Evolutionary conservation across 306 rosid genomes (phyloP).

Genomic region (Cicer chorassanicum): DNA sequence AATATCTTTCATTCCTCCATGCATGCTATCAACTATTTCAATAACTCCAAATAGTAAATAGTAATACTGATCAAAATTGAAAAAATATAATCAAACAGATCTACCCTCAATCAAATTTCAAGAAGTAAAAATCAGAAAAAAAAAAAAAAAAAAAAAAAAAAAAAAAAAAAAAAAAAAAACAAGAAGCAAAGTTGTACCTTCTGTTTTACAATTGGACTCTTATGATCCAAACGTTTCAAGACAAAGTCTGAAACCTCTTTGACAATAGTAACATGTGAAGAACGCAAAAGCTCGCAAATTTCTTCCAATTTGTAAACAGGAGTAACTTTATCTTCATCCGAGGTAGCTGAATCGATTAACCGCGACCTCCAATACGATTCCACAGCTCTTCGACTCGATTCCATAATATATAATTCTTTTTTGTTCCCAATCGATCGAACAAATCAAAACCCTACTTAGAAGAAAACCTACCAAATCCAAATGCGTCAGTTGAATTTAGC

Average conservation of each 20-base stretch:
- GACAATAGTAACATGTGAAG: slow-evolving; percentile 88
- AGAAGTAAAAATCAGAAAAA: slow-evolving; percentile 9
- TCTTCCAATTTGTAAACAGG: slow-evolving; percentile 95
- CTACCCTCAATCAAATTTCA: slow-evolving; percentile 42
- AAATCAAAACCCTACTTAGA: slow-evolving; percentile 29
- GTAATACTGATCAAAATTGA: not conserved
- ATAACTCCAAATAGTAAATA: not conserved
- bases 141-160: not conserved
- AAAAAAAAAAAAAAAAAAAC: no score
- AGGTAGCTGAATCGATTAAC: slow-evolving; percentile 84
- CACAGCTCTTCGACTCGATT: slow-evolving; percentile 96
- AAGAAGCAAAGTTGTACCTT: slow-evolving; percentile 61
- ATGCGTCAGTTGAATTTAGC: not conserved
- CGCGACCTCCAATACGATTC: slow-evolving; percentile 95
- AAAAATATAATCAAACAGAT: slow-evolving; percentile 40
- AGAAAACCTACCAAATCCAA: slow-evolving; percentile 27
- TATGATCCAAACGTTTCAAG: slow-evolving; percentile 84
- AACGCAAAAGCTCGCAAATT: slow-evolving; percentile 78
- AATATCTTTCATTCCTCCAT: slow-evolving; percentile 17
- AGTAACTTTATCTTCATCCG: slow-evolving; percentile 91
- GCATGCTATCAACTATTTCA: slow-evolving; percentile 25
- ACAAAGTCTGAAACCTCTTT: slow-evolving; percentile 88
- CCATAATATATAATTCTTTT: slow-evolving; percentile 56
- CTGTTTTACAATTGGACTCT: slow-evolving; percentile 92
- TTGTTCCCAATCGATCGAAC: slow-evolving; percentile 24